phyloP scores from a whole-genome alignment of 2,329 filamentous ascomycete genomes.

The Myriosclerotinia duriaeana region DNA sequence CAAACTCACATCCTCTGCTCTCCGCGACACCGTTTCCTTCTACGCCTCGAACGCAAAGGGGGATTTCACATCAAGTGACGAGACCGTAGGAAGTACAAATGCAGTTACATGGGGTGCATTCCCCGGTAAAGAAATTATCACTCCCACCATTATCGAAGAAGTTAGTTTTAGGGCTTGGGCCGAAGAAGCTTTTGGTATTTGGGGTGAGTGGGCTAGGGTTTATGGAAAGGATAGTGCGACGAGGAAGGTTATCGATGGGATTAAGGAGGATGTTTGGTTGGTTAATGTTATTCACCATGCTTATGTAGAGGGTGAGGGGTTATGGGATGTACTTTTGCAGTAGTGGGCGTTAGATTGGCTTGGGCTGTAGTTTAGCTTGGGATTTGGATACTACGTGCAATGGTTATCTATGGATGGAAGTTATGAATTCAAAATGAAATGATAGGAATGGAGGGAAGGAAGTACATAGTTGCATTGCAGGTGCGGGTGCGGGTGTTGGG shows the following conservation, averaged over 20 bases:
- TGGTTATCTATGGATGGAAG: neutral
- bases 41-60: slow-evolving; percentile 79
- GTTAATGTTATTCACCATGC: slow-evolving; percentile 89
- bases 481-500: too few relatives aligned
- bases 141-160: slow-evolving; percentile 94
- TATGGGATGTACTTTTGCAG: slow-evolving; percentile 66
- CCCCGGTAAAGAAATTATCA: slow-evolving; percentile 91
- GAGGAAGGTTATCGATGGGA: slow-evolving; percentile 66
- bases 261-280: slow-evolving; percentile 74
- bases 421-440: neutral
- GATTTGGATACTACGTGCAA: neutral
- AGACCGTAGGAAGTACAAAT: slow-evolving; percentile 62
- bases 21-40: slow-evolving; percentile 72
- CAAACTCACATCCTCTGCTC: slow-evolving; percentile 57
- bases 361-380: neutral
- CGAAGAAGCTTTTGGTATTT: slow-evolving; percentile 95
- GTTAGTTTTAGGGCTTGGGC: slow-evolving; percentile 92
- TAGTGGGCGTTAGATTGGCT: neutral
- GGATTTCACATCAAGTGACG: slow-evolving; percentile 73
- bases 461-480: neutral
- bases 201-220: slow-evolving; percentile 88
- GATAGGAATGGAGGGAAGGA: neutral
- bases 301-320: slow-evolving; percentile 66
- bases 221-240: slow-evolving; percentile 69
- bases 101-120: slow-evolving; percentile 98